phyloP scores from a whole-genome alignment of 805 yeast genomes.

The Pichia californica region DNA sequence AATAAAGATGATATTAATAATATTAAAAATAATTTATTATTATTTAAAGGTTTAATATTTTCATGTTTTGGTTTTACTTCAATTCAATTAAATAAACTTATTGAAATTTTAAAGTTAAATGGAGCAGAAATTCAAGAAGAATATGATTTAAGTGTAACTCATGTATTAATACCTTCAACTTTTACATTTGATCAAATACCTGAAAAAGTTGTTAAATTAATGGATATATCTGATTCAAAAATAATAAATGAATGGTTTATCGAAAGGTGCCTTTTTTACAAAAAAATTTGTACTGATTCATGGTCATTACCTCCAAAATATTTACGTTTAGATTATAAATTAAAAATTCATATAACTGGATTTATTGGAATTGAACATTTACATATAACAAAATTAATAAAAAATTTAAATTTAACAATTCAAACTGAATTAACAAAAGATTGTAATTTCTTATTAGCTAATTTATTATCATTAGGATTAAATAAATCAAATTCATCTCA shows the following conservation, averaged over 20 bases:
- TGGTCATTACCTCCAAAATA: constrained; percentile 26
- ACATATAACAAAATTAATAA: constrained; percentile 47
- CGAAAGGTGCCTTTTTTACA: constrained; percentile 24
- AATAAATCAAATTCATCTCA: constrained; percentile 35
- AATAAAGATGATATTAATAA: neutral
- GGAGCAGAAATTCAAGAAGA: constrained; percentile 20
- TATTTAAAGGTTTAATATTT: constrained; percentile 41
- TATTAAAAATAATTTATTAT: too few species aligned
- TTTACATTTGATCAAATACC: constrained; percentile 16
- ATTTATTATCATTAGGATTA: constrained; percentile 41
- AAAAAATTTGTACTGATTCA: constrained; percentile 16
- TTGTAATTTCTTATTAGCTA: constrained; percentile 53
- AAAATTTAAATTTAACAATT: constrained; percentile 45
- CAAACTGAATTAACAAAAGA: constrained; percentile 41
- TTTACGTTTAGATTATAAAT: constrained; percentile 21
- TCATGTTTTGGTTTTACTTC: constrained; percentile 27
- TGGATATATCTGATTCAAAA: constrained; percentile 21
- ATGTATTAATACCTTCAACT: constrained; percentile 24
- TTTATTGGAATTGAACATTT: constrained; percentile 25
- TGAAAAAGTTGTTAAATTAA: constrained; percentile 8
- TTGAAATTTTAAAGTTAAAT: constrained; percentile 12
- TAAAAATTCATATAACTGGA: constrained; percentile 31
- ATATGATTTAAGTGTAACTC: constrained; percentile 31
- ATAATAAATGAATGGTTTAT: constrained; percentile 30
- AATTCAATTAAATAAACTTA: constrained; percentile 15